Evolutionary conservation across 1,284 basidiomycete species (phyloP).

Genomic region (Cutaneotrichosporon spelunceum): DNA sequence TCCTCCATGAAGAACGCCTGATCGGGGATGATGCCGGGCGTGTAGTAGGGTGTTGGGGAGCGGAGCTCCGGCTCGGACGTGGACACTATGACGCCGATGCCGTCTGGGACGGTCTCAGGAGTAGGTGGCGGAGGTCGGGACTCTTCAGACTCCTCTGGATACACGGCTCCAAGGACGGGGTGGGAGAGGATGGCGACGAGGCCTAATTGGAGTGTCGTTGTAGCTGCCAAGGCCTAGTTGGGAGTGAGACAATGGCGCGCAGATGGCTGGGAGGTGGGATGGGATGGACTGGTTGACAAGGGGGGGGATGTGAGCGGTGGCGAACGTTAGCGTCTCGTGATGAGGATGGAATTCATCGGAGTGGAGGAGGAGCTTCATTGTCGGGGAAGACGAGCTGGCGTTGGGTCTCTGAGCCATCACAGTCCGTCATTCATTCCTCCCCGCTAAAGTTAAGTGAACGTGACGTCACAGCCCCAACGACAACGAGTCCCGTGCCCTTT

Average conservation of each 20-base stretch:
- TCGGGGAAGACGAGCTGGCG: too few relatives aligned
- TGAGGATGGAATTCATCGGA: not conserved
- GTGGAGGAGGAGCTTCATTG: too few relatives aligned
- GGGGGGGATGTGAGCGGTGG: not conserved
- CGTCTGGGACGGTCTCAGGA: conserved; percentile 11
- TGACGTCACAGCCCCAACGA: not conserved
- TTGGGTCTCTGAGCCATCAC: too few relatives aligned
- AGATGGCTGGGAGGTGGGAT: not conserved
- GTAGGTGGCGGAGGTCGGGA: conserved; percentile 8
- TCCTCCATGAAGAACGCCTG: not conserved
- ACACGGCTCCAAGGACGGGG: conserved; percentile 49
- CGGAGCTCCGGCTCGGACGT: not conserved
- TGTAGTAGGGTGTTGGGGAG: conserved; percentile 5
- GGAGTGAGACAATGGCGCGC: not conserved
- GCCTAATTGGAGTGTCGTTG: conserved; percentile 45
- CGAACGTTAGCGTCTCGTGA: not conserved
- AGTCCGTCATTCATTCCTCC: not conserved
- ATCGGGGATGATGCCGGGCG: not conserved
- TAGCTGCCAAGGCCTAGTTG: conserved; percentile 24
- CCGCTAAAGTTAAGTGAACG: not conserved
- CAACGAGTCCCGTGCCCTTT: too few relatives aligned
- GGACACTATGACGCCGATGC: not conserved
- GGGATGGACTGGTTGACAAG: not conserved
- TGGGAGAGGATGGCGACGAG: conserved; percentile 46
- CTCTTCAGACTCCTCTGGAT: conserved; percentile 22